Evolutionary conservation across 768 basidiomycete species (phyloP).

Genomic region (Coprinopsis sp.): DNA sequence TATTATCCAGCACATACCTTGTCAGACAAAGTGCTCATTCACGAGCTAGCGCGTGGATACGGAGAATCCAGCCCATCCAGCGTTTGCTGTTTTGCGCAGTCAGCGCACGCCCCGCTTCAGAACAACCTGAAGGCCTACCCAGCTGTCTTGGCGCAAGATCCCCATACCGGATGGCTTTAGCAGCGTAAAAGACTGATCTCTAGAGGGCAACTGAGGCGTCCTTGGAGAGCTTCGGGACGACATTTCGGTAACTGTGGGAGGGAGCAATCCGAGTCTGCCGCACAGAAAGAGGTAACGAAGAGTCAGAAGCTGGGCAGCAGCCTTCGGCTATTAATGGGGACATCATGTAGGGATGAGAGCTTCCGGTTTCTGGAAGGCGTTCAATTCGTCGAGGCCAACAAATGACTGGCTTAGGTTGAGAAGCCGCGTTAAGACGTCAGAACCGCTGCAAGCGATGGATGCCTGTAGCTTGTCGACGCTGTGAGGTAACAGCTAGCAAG

Average conservation of each 20-base stretch:
- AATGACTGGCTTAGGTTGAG: too few relatives aligned
- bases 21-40: conserved; percentile 39
- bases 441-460: too few relatives aligned
- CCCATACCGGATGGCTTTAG: conserved; percentile 30
- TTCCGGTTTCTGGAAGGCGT: too few relatives aligned
- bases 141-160: conserved; percentile 37
- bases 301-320: conserved; percentile 10
- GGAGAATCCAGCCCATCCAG: conserved; percentile 28
- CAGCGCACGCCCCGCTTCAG: not conserved
- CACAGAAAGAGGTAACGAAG: conserved; percentile 10
- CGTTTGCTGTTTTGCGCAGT: conserved; percentile 13
- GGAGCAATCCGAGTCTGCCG: conserved; percentile 12
- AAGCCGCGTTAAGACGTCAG: too few relatives aligned
- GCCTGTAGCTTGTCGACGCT: too few relatives aligned
- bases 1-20: conserved; percentile 34
- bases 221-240: conserved; percentile 25
- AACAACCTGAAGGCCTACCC: conserved; percentile 23
- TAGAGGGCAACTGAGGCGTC: conserved; percentile 24
- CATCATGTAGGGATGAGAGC: conserved; percentile 4
- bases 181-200: conserved; percentile 28
- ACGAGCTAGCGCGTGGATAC: conserved; percentile 41
- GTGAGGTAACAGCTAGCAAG: too few relatives aligned
- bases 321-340: not conserved
- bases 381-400: too few relatives aligned
- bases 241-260: conserved; percentile 20